Base-by-base conservation (phyloP, 2,329 filamentous ascomycete genomes). In the Ophiostoma ulmi region DNA sequence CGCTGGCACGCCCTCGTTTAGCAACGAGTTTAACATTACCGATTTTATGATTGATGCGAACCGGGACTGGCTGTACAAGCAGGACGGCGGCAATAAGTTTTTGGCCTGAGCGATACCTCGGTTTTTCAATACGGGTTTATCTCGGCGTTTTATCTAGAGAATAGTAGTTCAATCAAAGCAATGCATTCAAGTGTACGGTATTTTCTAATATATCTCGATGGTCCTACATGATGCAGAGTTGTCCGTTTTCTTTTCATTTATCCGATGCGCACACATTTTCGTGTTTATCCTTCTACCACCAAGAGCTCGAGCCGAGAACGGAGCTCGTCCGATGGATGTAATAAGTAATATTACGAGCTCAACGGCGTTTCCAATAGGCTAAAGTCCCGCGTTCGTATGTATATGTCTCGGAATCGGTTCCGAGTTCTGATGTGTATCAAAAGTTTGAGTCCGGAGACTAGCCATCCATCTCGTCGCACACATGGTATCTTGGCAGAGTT, bases 21-120 rank as follows among this genome's bases (percentile, higher is more conserved):
- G 79, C 73, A 90, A 90, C 71, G 89, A 91, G 78, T 91, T 90
- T 75, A 92, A 92, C 75, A 92, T 92, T 72, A 91, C 88, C 65
- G 91, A 92, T 75, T 92, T 91, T 75, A 91, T 90, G 86, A 85
- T 91, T 39, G 90, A 92, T 79, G 88, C 87, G 1, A 91, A 86
- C 75, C 88, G 88, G 73, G 90, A 92, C 77, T 92, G 90, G 90
- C 83, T 92, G n/a, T 89, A 88, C 71, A 89, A 71, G 67, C 70
- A 70, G 22, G 67, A 71, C 13, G 63, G 67, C 10, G 41, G 41
- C 38, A 67, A 61, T 26, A 71, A 69, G 67, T 71, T 67, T 44
- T 31, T 71, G 67, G 38, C 70, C 1, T 71, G 39, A 69, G 67
- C 14, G 44, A 48, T 63, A 17, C 3, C 3, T 61, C 13, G 31